Conservation (phyloP, 2,329 filamentous ascomycete genomes). For the Thielaviopsis punctulata region DNA sequence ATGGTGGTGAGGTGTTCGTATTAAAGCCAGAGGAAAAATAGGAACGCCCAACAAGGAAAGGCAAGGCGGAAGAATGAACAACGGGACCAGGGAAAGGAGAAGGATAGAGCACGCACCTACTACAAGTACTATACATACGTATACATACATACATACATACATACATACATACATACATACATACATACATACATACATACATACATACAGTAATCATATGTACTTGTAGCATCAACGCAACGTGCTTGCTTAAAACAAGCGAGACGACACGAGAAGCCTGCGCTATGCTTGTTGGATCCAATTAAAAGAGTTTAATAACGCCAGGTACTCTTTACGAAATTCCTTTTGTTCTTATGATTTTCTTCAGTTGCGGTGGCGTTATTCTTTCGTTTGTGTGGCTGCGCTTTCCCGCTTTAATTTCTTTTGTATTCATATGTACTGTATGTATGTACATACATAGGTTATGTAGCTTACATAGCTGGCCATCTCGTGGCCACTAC, state of each 20-base stretch:
- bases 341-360: neutral
- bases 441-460: too few relatives aligned
- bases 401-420: too few relatives aligned
- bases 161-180: too few relatives aligned
- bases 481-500: too few relatives aligned
- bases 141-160: too few relatives aligned
- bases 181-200: too few relatives aligned
- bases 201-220: neutral
- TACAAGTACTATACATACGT: too few relatives aligned
- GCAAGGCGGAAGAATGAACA: slow-evolving; percentile 1
- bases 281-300: neutral
- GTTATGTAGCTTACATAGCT: too few relatives aligned
- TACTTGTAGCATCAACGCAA: too few relatives aligned
- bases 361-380: neutral
- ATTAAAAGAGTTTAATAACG: neutral
- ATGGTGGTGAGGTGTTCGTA: slow-evolving; percentile 11
- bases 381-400: neutral
- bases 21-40: slow-evolving; percentile 7
- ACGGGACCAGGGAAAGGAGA: neutral
- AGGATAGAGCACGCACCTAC: neutral
- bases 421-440: too few relatives aligned
- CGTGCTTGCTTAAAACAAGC: neutral
- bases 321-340: neutral
- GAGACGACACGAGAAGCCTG: neutral
- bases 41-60: slow-evolving; percentile 1